Conservation (phyloP, 108 stramenopile genomes). For the Cylindrotheca fusiformis region DNA sequence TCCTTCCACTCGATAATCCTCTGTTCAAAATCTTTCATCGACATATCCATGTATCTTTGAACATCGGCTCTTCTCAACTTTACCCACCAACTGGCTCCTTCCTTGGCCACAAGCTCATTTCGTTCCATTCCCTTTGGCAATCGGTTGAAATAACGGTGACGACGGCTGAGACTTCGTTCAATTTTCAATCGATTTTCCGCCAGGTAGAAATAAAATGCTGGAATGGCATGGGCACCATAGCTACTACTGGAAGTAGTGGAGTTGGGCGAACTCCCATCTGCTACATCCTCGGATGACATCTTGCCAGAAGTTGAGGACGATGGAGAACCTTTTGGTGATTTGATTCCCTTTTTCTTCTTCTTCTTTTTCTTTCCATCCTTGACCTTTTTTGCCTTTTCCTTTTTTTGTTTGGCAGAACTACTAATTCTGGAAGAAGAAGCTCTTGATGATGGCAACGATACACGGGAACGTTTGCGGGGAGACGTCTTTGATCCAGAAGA, state of each 20-base stretch:
- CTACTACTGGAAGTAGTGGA: neutral
- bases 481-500: neutral
- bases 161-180: constrained; percentile 54
- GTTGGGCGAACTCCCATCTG: neutral
- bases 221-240: constrained; percentile 28
- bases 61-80: constrained; percentile 45
- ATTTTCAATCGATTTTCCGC: constrained; percentile 64
- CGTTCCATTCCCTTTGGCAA: constrained; percentile 60
- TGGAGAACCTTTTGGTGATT: constrained; percentile 6
- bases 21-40: constrained; percentile 74
- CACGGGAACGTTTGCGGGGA: constrained; percentile 1
- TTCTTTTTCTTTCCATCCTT: constrained; percentile 8
- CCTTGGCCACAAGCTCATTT: constrained; percentile 78
- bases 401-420: constrained; percentile 1
- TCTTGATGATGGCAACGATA: constrained; percentile 6
- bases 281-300: neutral
- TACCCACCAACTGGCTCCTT: constrained; percentile 68
- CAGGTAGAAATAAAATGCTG: constrained; percentile 54
- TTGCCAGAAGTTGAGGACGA: too few species aligned
- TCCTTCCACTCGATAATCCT: constrained; percentile 81
- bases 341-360: constrained; percentile 4
- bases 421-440: neutral
- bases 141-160: constrained; percentile 59
- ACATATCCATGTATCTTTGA: constrained; percentile 53
- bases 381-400: constrained; percentile 10